Percentiles rank a stretch among this genome's conserved stretches.
phyloP scores from a whole-genome alignment of 306 rosid species.

The Quercus alba region DNA sequence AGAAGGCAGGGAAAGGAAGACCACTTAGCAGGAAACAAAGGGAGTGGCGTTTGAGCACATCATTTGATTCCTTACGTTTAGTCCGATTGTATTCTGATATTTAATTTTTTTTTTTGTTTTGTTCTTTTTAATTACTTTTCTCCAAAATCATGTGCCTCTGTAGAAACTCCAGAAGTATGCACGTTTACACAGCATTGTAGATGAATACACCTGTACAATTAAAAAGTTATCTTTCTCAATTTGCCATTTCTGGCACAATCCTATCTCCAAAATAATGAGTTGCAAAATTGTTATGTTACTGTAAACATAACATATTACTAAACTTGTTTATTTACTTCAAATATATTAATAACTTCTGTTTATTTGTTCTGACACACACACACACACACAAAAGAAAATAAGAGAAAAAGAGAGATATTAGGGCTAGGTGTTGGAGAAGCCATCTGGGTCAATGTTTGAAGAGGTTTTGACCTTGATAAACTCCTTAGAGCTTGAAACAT shows the following conservation, averaged over 20 bases:
- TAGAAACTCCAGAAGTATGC: neutral
- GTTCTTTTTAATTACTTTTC: neutral
- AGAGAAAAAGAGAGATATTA: neutral
- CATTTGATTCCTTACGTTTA: conserved; percentile 65
- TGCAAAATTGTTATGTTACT: neutral
- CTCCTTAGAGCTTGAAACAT: neutral
- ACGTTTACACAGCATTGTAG: neutral
- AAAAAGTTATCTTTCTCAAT: neutral
- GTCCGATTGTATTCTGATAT: conserved; percentile 74
- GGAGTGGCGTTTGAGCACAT: conserved; percentile 73
- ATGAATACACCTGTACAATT: neutral
- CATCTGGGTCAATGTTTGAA: neutral
- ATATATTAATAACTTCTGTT: neutral
- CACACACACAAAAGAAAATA: neutral
- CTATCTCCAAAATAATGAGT: neutral
- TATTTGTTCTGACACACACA: neutral
- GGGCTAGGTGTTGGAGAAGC: neutral
- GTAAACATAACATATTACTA: neutral
- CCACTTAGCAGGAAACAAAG: conserved; percentile 85
- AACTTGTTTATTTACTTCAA: neutral
- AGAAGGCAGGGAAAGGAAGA: conserved; percentile 92
- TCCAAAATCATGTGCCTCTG: neutral
- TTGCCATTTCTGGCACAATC: neutral
- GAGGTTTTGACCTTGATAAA: neutral
- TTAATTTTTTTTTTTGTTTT: conserved; percentile 21